Conservation (phyloP, 495 filamentous ascomycete species). For the Cairneyella variabilis region DNA sequence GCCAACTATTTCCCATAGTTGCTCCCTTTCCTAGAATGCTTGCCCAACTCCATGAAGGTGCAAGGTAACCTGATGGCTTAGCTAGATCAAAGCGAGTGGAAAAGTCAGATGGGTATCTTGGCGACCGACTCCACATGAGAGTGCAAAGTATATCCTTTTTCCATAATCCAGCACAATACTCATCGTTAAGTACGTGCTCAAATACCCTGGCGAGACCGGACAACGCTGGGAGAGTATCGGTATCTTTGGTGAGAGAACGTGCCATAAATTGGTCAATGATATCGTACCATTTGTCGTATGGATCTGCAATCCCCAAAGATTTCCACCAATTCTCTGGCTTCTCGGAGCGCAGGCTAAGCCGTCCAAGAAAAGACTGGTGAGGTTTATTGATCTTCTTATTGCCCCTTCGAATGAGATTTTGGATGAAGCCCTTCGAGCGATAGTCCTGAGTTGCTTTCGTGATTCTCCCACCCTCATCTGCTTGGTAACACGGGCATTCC, state of each 20-base stretch:
- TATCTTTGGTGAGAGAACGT: slow-evolving; percentile 21
- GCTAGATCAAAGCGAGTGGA: slow-evolving; percentile 17
- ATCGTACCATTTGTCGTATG: slow-evolving; percentile 25
- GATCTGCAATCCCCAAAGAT: slow-evolving; percentile 10
- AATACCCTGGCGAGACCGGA: slow-evolving; percentile 26
- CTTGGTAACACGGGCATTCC: slow-evolving; percentile 24
- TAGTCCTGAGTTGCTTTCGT: slow-evolving; percentile 25
- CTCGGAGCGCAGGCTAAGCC: slow-evolving; percentile 8
- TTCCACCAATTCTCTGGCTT: slow-evolving; percentile 18
- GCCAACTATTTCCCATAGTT: slow-evolving; percentile 11
- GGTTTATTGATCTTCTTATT: slow-evolving; percentile 9
- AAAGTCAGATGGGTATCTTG: slow-evolving; percentile 8
- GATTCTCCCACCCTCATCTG: slow-evolving; percentile 24
- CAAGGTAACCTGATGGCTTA: slow-evolving; percentile 20
- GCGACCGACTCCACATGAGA: slow-evolving; percentile 9
- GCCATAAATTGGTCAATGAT: slow-evolving; percentile 24
- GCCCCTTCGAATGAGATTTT: slow-evolving; percentile 15
- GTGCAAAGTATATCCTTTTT: slow-evolving; percentile 17
- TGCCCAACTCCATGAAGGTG: slow-evolving; percentile 31
- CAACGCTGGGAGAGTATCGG: slow-evolving; percentile 22
- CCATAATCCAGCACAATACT: slow-evolving; percentile 26
- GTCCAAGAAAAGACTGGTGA: slow-evolving; percentile 9
- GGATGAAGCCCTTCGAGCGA: slow-evolving; percentile 25
- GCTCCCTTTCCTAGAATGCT: slow-evolving; percentile 21
- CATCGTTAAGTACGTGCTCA: slow-evolving; percentile 23